Evolutionary conservation across 345 rosid genomes (phyloP).

Genomic region (Gossypium sturtianum): DNA sequence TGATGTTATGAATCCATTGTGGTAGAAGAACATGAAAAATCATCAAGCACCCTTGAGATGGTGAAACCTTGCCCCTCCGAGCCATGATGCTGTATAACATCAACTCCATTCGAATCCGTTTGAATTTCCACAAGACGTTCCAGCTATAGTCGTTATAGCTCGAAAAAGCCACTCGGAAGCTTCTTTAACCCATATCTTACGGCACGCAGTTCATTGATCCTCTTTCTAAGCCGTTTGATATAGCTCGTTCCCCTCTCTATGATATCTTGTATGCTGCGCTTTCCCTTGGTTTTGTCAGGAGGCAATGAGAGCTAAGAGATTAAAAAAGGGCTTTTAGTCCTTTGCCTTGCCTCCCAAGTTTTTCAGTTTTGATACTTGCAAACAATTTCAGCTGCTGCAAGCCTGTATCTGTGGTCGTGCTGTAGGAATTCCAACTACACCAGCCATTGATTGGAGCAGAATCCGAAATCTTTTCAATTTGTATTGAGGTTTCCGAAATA

Average conservation of each 20-base stretch:
- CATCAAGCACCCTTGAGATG: neutral
- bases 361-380: neutral
- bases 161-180: neutral
- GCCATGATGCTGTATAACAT: neutral
- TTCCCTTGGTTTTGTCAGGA: neutral
- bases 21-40: neutral
- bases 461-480: neutral
- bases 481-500: neutral
- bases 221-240: neutral
- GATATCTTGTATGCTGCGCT: neutral
- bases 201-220: neutral
- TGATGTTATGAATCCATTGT: neutral
- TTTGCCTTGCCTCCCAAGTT: neutral
- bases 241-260: neutral
- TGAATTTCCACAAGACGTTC: neutral
- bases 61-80: neutral
- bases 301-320: neutral
- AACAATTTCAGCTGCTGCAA: neutral
- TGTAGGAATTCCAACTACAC: neutral
- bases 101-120: neutral
- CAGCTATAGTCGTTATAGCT: neutral
- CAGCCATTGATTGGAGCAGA: neutral
- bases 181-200: neutral
- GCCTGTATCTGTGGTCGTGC: neutral
- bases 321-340: neutral